Evolutionary conservation across 2,329 filamentous ascomycete genomes (phyloP).

Genomic region (Metarhizium anisopliae): DNA sequence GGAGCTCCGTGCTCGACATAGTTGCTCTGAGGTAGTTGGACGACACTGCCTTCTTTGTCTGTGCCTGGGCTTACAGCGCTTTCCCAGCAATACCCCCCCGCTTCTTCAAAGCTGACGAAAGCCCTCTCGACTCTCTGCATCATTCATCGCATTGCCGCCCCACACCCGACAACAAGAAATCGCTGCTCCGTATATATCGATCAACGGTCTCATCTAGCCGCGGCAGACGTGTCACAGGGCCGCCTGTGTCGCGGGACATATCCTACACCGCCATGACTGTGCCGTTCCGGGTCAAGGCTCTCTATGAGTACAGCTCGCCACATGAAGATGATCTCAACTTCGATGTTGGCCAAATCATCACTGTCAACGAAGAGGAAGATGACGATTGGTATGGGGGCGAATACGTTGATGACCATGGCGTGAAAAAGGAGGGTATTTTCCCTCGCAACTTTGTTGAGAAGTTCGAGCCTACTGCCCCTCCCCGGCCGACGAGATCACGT

Average conservation of each 20-base stretch:
- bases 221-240: conserved; percentile 8
- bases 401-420: conserved; percentile 68
- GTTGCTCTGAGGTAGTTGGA: background rate
- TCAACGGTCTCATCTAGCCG: conserved; percentile 4
- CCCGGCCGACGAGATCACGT: conserved; percentile 68
- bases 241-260: conserved; percentile 4
- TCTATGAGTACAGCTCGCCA: conserved; percentile 87
- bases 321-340: conserved; percentile 96
- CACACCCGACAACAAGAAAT: background rate
- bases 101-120: conserved; percentile 10
- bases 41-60: background rate
- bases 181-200: background rate
- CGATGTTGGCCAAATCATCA: conserved; percentile 76
- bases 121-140: conserved; percentile 4
- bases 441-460: conserved; percentile 96
- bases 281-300: conserved; percentile 88
- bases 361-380: conserved; percentile 86
- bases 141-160: conserved; percentile 2
- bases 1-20: background rate
- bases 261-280: conserved; percentile 51
- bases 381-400: conserved; percentile 89
- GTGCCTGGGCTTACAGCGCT: background rate
- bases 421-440: conserved; percentile 77
- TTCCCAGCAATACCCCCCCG: conserved; percentile 5
- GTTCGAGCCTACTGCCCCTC: conserved; percentile 84